These are phyloP conservation scores for Triglochin maritima DNA, from an alignment of 106 monocot species.

Conservation along the genomic window DNA sequence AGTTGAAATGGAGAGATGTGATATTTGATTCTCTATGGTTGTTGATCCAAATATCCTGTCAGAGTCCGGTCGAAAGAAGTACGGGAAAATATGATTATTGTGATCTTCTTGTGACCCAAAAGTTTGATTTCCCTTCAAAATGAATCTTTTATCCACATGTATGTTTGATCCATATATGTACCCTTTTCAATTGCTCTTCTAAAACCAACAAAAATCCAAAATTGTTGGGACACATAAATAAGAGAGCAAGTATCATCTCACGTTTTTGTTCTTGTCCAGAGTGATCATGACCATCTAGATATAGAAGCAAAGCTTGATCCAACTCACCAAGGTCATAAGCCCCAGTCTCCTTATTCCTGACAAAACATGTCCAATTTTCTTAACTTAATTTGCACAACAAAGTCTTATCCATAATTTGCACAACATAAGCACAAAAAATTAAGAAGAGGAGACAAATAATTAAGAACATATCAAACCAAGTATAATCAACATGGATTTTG, in stretches of 20 bases:
- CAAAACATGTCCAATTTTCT: not conserved
- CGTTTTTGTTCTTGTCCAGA: slow-evolving; percentile 68
- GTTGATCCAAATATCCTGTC: not conserved
- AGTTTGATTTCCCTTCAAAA: not conserved
- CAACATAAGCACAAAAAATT: not conserved
- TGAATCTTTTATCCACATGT: no score
- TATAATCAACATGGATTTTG: not conserved
- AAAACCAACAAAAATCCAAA: no score
- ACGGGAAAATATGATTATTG: not conserved
- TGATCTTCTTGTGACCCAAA: not conserved
- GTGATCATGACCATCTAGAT: slow-evolving; percentile 68
- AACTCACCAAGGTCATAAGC: slow-evolving; percentile 74
- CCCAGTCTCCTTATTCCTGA: slow-evolving; percentile 27
- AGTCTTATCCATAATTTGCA: not conserved
- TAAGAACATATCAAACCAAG: not conserved
- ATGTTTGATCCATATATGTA: no score
- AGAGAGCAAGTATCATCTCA: slow-evolving; percentile 18
- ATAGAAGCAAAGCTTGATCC: slow-evolving; percentile 85
- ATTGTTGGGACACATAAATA: no score
- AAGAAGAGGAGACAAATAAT: not conserved
- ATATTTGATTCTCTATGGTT: no score
- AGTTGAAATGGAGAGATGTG: no score
- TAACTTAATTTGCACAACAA: not conserved
- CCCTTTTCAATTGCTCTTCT: no score
- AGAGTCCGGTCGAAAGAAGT: not conserved